These are phyloP conservation scores for Rhododendron griersonianum DNA, from an alignment of 148 eudicot genomes.

Conservation along the genomic window DNA sequence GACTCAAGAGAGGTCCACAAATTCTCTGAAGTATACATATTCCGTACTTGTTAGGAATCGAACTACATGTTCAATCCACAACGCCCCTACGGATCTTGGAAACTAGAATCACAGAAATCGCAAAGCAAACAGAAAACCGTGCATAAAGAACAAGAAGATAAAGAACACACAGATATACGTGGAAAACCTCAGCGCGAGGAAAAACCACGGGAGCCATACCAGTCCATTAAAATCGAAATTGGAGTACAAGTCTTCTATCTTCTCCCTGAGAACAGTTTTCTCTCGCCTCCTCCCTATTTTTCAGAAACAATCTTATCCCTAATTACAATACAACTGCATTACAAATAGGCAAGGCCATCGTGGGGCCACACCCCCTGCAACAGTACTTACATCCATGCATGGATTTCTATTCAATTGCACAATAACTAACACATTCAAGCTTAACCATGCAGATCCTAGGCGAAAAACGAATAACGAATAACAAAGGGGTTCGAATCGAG, in stretches of 20 bases:
- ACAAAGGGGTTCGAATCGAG: not conserved
- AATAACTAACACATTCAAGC: not conserved
- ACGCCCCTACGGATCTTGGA: too few relatives aligned
- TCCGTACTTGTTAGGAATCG: not conserved
- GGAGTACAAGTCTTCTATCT: not conserved
- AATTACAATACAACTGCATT: too few relatives aligned
- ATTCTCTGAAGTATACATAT: too few relatives aligned
- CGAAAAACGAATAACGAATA: not conserved
- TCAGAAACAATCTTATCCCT: too few relatives aligned
- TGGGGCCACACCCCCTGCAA: too few relatives aligned
- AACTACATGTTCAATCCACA: not conserved
- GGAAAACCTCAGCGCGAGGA: not conserved
- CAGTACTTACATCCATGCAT: not conserved
- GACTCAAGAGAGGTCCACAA: not conserved
- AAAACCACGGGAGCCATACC: not conserved
- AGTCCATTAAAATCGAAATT: not conserved
- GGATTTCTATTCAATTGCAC: not conserved
- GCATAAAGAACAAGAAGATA: not conserved
- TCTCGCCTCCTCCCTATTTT: too few relatives aligned
- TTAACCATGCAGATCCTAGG: not conserved
- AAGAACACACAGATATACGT: not conserved
- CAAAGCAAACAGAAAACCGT: too few relatives aligned
- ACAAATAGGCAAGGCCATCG: too few relatives aligned
- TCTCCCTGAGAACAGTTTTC: not conserved
- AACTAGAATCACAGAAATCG: too few relatives aligned